Evolutionary conservation across 208 protist species (phyloP).

Genomic region (Borovskyia barvae): DNA sequence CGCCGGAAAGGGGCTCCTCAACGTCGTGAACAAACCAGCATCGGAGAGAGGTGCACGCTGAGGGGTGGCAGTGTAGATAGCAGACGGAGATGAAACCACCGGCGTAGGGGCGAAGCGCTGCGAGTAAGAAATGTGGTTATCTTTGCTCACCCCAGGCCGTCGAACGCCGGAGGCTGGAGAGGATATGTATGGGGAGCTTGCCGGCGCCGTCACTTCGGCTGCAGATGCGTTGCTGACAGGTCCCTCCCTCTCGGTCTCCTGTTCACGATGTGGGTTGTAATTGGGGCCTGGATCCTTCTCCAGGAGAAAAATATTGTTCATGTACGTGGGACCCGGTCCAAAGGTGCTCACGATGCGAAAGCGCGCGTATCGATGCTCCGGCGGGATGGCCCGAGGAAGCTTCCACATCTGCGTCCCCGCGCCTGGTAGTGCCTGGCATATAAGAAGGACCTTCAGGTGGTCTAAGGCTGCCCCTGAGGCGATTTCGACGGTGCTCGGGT

Average conservation of each 20-base stretch:
- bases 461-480: conserved; percentile 48
- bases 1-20: neutral
- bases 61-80: neutral
- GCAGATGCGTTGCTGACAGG: neutral
- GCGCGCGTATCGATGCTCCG: conserved; percentile 58
- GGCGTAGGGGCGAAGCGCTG: too few relatives aligned
- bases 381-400: conserved; percentile 63
- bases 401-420: conserved; percentile 85
- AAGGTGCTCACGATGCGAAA: conserved; percentile 75
- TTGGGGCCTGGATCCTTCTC: conserved; percentile 63
- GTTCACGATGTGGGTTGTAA: conserved; percentile 24
- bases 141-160: neutral
- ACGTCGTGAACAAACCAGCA: neutral
- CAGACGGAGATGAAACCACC: too few relatives aligned
- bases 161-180: neutral
- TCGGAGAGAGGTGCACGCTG: neutral
- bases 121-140: neutral
- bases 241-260: neutral
- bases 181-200: conserved; percentile 8
- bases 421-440: conserved; percentile 73
- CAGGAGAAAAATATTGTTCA: conserved; percentile 82
- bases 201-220: neutral
- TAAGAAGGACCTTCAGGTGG: conserved; percentile 40
- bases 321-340: conserved; percentile 72
- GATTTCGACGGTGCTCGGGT: conserved; percentile 79